These are phyloP conservation scores for Colletotrichum theobromicola DNA, from an alignment of 2,329 filamentous ascomycete genomes.

Conservation along the genomic window DNA sequence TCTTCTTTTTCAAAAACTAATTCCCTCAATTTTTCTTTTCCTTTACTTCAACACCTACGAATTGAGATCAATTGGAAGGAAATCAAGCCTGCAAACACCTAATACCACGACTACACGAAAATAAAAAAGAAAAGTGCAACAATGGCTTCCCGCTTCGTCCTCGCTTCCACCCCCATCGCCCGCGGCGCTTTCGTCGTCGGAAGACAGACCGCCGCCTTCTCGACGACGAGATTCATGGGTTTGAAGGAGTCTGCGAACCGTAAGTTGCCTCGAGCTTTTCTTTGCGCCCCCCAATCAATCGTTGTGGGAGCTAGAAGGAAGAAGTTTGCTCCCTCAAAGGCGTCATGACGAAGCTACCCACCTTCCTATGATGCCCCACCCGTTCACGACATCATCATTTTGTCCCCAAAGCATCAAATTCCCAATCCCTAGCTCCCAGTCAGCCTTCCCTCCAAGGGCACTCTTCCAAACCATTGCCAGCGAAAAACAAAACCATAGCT, in stretches of 20 bases:
- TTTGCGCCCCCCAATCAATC: neutral
- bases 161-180: conserved; percentile 27
- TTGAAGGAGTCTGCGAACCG: conserved; percentile 43
- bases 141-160: conserved; percentile 32
- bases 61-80: neutral
- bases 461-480: neutral
- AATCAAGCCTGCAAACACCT: neutral
- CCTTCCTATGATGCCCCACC: neutral
- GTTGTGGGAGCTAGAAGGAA: neutral
- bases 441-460: too few species aligned
- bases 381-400: neutral
- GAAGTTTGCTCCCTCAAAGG: neutral
- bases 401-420: neutral
- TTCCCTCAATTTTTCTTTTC: neutral
- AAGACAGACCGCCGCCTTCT: conserved; percentile 29
- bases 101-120: neutral
- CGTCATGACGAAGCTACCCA: neutral
- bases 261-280: conserved; percentile 24
- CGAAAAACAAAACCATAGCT: neutral
- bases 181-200: conserved; percentile 26
- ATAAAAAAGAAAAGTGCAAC: neutral
- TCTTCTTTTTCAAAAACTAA: neutral
- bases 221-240: conserved; percentile 31
- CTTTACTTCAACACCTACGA: neutral
- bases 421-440: neutral